Base-by-base conservation (phyloP, 2,329 filamentous ascomycete species). In the Pezicula neosporulosa region DNA sequence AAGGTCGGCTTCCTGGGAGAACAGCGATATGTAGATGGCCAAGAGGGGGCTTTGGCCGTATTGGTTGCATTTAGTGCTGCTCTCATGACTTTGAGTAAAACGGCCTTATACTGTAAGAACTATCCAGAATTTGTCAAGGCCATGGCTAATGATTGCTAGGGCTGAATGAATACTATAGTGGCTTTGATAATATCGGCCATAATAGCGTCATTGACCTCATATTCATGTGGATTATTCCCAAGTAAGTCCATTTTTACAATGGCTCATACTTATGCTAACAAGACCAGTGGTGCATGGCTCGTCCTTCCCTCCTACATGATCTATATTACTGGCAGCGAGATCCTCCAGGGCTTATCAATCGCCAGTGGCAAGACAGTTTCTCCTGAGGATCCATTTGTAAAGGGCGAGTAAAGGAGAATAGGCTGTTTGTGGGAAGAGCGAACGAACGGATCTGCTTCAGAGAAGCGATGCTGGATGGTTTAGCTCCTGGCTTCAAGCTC, bases 51-150 rank as follows among this genome's bases (percentile, higher is more conserved):
- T 1, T 66, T 73, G 53, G 83, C 82, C 16, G 71, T 81, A 28
- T 55, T 88, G 44, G 68, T 86, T 48, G 82, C 75, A 1, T 86
- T 83, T 55, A 74, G 75, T 46, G 76, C 78, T 18, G 77, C 77
- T 5, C 69, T 83, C 2, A 81, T 87, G 76, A 89, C 86, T 2
- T 63, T 87, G 18, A 81, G 79, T 62, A 89, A 89, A 72, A 88
- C 85, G 2, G 61, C 83, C 24, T 65, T 89, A 6, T 89, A 89
- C 60, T 82, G 85, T 84, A 59, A 72, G 77, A 72, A 39, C 56
- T 47, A 37, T 18, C 16, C 21, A 28, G 21, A 10, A n/a, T 27
- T 12, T 44, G 8, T 10, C 13, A 19, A 6, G 30, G 6, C 6
- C 27, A 16, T 19, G 1, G 13, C 52, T 58, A 33, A 58, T 30